Conservation (phyloP, 163 green algal genomes). For the Chloromonas sp. region DNA sequence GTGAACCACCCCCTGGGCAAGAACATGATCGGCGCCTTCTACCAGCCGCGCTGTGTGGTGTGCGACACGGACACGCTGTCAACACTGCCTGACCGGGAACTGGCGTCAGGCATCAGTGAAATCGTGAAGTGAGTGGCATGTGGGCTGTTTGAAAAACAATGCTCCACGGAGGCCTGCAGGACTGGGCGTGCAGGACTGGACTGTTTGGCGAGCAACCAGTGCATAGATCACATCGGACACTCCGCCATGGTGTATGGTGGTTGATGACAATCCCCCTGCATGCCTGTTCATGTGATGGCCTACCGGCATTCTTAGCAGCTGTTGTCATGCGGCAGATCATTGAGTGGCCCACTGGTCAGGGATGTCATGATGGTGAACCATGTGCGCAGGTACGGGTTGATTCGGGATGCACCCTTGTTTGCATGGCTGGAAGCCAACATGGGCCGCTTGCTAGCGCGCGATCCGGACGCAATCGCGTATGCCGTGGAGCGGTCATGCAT, state of each 20-base stretch:
- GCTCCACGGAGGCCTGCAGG: too few relatives aligned
- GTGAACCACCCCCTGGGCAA: slow-evolving; percentile 99
- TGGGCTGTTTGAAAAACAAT: too few relatives aligned
- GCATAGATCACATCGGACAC: too few relatives aligned
- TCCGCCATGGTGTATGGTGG: too few relatives aligned
- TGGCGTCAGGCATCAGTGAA: slow-evolving; percentile 87
- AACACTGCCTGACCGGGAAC: slow-evolving; percentile 83
- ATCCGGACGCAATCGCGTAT: slow-evolving; percentile 73
- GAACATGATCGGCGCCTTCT: slow-evolving; percentile 99
- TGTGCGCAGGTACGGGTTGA: slow-evolving; percentile 9
- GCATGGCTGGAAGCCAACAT: slow-evolving; percentile 92
- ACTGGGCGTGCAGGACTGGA: too few relatives aligned
- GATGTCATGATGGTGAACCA: too few relatives aligned
- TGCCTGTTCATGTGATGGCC: too few relatives aligned
- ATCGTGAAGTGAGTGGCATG: slow-evolving; percentile 84
- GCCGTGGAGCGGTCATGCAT: slow-evolving; percentile 92
- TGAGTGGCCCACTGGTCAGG: too few relatives aligned
- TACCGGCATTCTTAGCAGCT: too few relatives aligned
- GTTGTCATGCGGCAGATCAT: too few relatives aligned
- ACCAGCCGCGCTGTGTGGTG: slow-evolving; percentile 73
- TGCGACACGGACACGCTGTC: slow-evolving; percentile 59
- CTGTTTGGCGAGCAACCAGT: slow-evolving; percentile 1
- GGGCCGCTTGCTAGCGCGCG: slow-evolving; percentile 65
- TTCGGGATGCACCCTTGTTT: slow-evolving; percentile 84
- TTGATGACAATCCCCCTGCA: too few relatives aligned